Evolutionary conservation across 306 rosid species (phyloP), one percentile per base, ranked within the genome.

Genomic region (Pyrus betulifolia): DNA sequence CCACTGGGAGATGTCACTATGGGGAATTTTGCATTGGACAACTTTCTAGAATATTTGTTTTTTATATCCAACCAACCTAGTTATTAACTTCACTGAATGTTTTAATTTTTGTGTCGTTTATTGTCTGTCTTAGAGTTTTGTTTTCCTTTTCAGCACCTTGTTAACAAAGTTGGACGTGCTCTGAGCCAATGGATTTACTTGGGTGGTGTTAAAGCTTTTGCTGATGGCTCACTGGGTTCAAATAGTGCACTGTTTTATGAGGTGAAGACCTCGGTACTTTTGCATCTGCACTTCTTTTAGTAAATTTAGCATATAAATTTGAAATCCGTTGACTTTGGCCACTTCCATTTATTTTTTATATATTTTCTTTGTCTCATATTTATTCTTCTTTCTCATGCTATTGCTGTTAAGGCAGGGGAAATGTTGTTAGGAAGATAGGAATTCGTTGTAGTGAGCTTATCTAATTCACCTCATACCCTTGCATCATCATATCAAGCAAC

Each of bases 131-230:
- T 52, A 60, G 69, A 63, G 52, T 74, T 76, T 12, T 60, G 19
- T 25, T 77, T 84, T 80, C 71, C 68, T 52, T 8, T 80, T 70
- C 76, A 93, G 98, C 88, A 84, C 81, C 88, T 89, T 76, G 80
- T 85, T 74, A 82, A 71, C 60, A 86, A 86, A 82, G 81, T 69
- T 78, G 96, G 93, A 49, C 79, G 40, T 31, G 49, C 85, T 40
- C 42, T 89, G 80, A 93, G 93, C 85, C 87, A 92, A 76, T 88
- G 96, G 96, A 74, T 93, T 69, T 90, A 91, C 88, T 77, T 91
- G 63, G 98, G 98, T 52, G 98, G 98, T 74, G 93, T 91, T 72
- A 93, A 93, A 85, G 92, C 90, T 74, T 93, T 93, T 84, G 87
- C 84, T 70, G 98, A 93, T 84, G 98, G 98, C 25, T 91, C 98